A percentile compares a stretch with the other conserved stretches of the same genome.
Conservation (phyloP, 768 basidiomycete species). For the Rhizopogon sp. region DNA sequence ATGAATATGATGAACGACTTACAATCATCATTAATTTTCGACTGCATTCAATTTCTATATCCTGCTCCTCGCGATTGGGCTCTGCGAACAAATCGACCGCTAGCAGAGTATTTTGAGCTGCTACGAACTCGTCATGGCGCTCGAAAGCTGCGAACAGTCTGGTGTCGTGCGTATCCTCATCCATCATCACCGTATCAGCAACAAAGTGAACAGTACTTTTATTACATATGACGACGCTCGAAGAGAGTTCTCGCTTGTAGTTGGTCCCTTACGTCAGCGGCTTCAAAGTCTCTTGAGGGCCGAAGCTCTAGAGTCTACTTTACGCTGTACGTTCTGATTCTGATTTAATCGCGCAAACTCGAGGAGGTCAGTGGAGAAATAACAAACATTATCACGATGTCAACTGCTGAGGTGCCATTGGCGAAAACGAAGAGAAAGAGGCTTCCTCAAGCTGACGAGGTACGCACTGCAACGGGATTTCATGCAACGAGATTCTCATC, state of each 20-base stretch:
- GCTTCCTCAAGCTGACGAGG: slow-evolving; percentile 28
- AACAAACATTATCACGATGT: not conserved
- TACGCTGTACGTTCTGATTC: too few species aligned
- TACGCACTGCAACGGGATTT: slow-evolving; percentile 6
- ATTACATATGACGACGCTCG: slow-evolving; percentile 8
- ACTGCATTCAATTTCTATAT: slow-evolving; percentile 35
- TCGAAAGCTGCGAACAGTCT: slow-evolving; percentile 56
- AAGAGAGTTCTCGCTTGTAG: not conserved
- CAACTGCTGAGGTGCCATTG: not conserved
- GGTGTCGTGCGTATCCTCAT: slow-evolving; percentile 37
- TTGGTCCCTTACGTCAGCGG: not conserved
- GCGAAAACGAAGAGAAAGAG: slow-evolving; percentile 41
- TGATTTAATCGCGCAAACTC: not conserved
- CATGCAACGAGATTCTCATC: not conserved
- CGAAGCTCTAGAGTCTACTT: not conserved
- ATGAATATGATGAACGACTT: slow-evolving; percentile 21
- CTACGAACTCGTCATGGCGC: slow-evolving; percentile 53
- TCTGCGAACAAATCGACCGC: slow-evolving; percentile 38
- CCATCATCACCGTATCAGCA: slow-evolving; percentile 21
- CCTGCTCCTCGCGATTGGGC: slow-evolving; percentile 39
- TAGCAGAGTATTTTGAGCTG: slow-evolving; percentile 48
- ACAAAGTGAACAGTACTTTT: not conserved
- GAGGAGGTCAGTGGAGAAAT: not conserved
- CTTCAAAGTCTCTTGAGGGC: not conserved
- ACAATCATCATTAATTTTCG: slow-evolving; percentile 48